Evolutionary conservation across 495 filamentous ascomycete genomes (phyloP), one percentile per base, ranked within the genome.

Genomic region (Astrocystis sublimbata): DNA sequence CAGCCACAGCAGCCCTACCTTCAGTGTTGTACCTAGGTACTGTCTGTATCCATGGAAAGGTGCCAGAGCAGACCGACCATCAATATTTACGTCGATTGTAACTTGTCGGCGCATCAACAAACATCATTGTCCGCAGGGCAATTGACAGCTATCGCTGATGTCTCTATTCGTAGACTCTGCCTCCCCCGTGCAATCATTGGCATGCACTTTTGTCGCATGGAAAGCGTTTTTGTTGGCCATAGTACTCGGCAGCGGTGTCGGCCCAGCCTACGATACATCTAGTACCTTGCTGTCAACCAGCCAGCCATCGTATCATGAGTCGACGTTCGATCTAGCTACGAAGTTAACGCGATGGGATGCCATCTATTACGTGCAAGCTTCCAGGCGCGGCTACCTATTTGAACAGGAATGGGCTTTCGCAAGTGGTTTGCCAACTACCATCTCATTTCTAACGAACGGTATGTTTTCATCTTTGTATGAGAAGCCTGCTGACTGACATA

Each of bases 391-490:
- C 23, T 92, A 97, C 63, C 52, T 87, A 9, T 93, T 88, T 75
- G 94, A 98, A 75, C 96, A 98, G 76, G 92, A 97, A 76, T 98
- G 93, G 92, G 94, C 96, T 1, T 98, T 96, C 77, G 88, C 92
- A 21, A 85, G 80, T 73, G 86, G 85, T 1, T 85, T 88, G 61
- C 81, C 88, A 4, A 74, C 78, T 46, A 54, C 85, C 36, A 72
- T 92, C 30, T 71, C 67, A 17, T 64, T 55, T 38, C 23, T 78
- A 35, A 45, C 69, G 26, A 63, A 62, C 67, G 68, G 77, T 78
- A 66, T 53, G 28, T 26, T 36, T 43, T 17, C 8, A 45, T n/a
- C 24, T 35, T 19, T 23, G 28, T 23, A 45, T 38, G 24, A 26
- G 24, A 21, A 40, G 21, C n/a, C 3, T 38, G 8, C 35, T 50